A percentile compares a stretch with the other conserved stretches of the same genome.
Evolutionary conservation across 805 yeast species (phyloP).

Genomic region (Pichia pseudocactophila): DNA sequence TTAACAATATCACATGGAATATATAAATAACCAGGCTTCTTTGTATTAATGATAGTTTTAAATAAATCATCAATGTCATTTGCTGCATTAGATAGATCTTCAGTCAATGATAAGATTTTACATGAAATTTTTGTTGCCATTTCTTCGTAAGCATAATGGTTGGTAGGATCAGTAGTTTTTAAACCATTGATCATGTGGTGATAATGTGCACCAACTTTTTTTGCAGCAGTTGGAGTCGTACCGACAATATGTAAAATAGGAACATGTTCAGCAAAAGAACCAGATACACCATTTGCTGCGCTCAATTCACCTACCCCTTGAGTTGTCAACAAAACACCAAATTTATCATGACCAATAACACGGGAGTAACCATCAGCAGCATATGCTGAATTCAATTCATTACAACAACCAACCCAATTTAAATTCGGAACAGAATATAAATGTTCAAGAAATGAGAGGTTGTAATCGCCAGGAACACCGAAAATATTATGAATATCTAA

Average conservation of each 20-base stretch:
- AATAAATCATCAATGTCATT: slow-evolving; percentile 64
- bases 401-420: slow-evolving; percentile 77
- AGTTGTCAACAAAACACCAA: slow-evolving; percentile 63
- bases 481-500: slow-evolving; percentile 53
- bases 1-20: slow-evolving; percentile 66
- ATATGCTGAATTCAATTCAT: slow-evolving; percentile 84
- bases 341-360: slow-evolving; percentile 33
- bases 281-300: slow-evolving; percentile 75
- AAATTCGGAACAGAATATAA: slow-evolving; percentile 41
- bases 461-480: slow-evolving; percentile 79
- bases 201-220: slow-evolving; percentile 24
- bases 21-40: slow-evolving; percentile 77
- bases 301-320: slow-evolving; percentile 87
- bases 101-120: slow-evolving; percentile 40
- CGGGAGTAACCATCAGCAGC: slow-evolving; percentile 87
- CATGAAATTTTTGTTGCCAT: slow-evolving; percentile 52
- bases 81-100: slow-evolving; percentile 40
- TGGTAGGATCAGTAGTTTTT: slow-evolving; percentile 39
- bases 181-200: slow-evolving; percentile 57
- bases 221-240: slow-evolving; percentile 40
- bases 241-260: slow-evolving; percentile 85
- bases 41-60: slow-evolving; percentile 40
- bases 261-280: slow-evolving; percentile 73
- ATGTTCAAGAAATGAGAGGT: slow-evolving; percentile 58
- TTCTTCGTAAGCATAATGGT: slow-evolving; percentile 57